phyloP scores from a whole-genome alignment of 1,284 basidiomycete species.

The Schizophyllum amplum region DNA sequence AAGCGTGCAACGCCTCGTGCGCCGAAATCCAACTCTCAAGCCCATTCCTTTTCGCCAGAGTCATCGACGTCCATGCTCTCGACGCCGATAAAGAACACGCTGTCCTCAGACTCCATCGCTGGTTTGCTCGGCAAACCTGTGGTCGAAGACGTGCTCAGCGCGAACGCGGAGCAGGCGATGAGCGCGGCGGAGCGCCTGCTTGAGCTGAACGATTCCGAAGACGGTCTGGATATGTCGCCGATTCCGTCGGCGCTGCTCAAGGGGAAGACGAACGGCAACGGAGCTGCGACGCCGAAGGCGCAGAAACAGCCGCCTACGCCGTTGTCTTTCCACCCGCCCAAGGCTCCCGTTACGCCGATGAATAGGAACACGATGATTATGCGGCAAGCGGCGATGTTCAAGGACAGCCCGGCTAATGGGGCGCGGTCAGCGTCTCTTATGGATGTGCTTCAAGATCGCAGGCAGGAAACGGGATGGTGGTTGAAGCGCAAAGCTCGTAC shows the following conservation, averaged over 20 bases:
- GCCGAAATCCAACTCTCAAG: conserved; percentile 21
- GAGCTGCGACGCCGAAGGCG: conserved; percentile 30
- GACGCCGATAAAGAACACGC: conserved; percentile 39
- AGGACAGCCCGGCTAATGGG: conserved; percentile 64
- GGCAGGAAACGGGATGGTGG: conserved; percentile 71
- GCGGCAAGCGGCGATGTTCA: conserved; percentile 69
- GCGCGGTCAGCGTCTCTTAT: conserved; percentile 43
- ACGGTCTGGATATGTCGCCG: conserved; percentile 39
- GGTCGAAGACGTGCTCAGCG: conserved; percentile 76
- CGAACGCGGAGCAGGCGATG: conserved; percentile 82
- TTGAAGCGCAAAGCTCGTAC: conserved; percentile 58
- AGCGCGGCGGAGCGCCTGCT: conserved; percentile 77
- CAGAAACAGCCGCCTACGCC: conserved; percentile 18
- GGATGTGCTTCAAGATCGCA: conserved; percentile 53
- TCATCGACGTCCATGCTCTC: conserved; percentile 44
- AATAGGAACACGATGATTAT: conserved; percentile 49
- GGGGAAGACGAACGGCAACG: conserved; percentile 27
- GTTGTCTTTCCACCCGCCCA: conserved; percentile 12
- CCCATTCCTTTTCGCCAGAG: conserved; percentile 41
- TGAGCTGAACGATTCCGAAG: conserved; percentile 72
- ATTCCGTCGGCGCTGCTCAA: conserved; percentile 50
- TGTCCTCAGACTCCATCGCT: conserved; percentile 45
- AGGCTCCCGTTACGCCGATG: conserved; percentile 50
- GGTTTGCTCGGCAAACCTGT: conserved; percentile 38
- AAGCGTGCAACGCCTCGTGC: conserved; percentile 29